These are phyloP conservation scores for Prillingera fragicola DNA, from an alignment of 1,284 basidiomycete species.

Conservation along the genomic window DNA sequence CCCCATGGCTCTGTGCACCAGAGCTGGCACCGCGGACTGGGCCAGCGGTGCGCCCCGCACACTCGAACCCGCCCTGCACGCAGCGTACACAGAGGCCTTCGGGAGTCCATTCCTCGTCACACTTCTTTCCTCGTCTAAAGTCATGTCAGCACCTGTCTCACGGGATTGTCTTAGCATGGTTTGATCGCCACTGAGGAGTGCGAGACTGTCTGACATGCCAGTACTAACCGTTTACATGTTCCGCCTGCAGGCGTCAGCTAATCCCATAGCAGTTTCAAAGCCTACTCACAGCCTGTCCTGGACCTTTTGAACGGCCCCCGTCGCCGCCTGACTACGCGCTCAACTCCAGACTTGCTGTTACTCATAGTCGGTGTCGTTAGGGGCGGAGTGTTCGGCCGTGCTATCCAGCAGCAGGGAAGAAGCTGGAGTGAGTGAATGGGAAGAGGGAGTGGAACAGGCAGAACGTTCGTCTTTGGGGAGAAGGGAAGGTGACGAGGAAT, in stretches of 20 bases:
- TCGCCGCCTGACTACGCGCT: slow-evolving; percentile 2
- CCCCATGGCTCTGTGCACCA: neutral
- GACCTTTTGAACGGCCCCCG: slow-evolving; percentile 25
- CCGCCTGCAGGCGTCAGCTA: slow-evolving; percentile 13
- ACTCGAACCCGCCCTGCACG: slow-evolving; percentile 21
- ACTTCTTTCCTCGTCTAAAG: slow-evolving; percentile 28
- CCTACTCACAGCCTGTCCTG: slow-evolving; percentile 23
- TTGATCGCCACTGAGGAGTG: no score
- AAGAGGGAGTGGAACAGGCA: no score
- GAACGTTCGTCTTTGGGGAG: no score
- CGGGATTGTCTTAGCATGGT: no score
- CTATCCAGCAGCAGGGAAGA: no score
- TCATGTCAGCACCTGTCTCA: slow-evolving; percentile 5
- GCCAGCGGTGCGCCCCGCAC: slow-evolving; percentile 11
- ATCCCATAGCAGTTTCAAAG: neutral
- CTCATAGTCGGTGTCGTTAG: no score
- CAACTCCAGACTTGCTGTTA: no score
- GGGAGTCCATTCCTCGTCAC: slow-evolving; percentile 26
- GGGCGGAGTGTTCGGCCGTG: no score
- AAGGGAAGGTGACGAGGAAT: no score
- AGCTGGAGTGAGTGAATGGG: no score
- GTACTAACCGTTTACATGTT: slow-evolving; percentile 23
- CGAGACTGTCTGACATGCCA: neutral
- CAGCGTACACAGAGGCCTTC: slow-evolving; percentile 26
- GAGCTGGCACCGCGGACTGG: neutral